A percentile compares a stretch with the other conserved stretches of the same genome.
phyloP scores from a whole-genome alignment of 768 basidiomycete genomes.

The Stropharia rugosoannulata region DNA sequence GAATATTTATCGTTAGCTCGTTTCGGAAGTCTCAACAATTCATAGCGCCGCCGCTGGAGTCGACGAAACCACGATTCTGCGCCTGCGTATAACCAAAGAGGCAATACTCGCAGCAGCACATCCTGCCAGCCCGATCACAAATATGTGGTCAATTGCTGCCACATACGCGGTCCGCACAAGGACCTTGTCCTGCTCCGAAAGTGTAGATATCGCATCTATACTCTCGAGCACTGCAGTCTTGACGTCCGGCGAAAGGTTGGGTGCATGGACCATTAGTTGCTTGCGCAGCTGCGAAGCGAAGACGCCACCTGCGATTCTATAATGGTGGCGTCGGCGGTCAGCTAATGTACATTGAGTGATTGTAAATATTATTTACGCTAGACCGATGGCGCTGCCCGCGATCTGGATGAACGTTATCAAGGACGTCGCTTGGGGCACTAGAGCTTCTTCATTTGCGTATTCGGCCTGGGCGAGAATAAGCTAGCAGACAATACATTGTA shows the following conservation, averaged over 20 bases:
- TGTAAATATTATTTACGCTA: neutral
- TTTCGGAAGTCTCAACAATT: neutral
- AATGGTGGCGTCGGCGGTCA: neutral
- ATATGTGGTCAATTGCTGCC: slow-evolving; percentile 4
- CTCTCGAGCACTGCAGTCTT: neutral
- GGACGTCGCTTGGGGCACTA: slow-evolving; percentile 5
- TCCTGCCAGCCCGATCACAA: neutral
- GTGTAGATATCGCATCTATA: slow-evolving; percentile 1
- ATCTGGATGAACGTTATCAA: slow-evolving; percentile 8
- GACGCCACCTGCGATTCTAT: slow-evolving; percentile 1
- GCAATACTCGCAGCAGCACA: neutral
- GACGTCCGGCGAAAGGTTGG: neutral
- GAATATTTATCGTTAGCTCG: too few species aligned
- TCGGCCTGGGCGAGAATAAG: slow-evolving; percentile 5
- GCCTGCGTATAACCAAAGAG: neutral
- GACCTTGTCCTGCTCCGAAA: neutral
- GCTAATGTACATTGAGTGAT: neutral
- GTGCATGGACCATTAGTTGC: neutral
- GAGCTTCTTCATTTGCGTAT: slow-evolving; percentile 3
- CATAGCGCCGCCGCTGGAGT: neutral
- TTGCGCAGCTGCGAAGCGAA: slow-evolving; percentile 6
- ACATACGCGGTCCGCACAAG: slow-evolving; percentile 1
- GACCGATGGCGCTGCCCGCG: slow-evolving; percentile 4
- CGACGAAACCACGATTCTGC: neutral
- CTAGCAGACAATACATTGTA: neutral